phyloP scores from a whole-genome alignment of 2,329 filamentous ascomycete genomes.

The Aspergillus pseudoviridinutans region DNA sequence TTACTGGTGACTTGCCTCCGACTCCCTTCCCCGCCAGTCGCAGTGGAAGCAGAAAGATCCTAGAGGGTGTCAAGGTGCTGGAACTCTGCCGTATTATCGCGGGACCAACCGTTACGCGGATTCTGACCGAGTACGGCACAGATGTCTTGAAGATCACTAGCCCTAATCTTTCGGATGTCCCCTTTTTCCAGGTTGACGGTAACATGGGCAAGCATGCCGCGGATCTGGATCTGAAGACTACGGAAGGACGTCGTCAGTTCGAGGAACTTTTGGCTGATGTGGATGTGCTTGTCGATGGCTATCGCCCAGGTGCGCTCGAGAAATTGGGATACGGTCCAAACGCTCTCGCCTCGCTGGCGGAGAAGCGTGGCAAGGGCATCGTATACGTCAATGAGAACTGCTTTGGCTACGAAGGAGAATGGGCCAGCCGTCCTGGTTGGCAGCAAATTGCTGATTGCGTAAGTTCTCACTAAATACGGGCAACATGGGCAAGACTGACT shows the following conservation, averaged over 20 bases:
- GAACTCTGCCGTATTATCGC: conserved; percentile 73
- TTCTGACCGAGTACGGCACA: conserved; percentile 67
- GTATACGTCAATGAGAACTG: conserved; percentile 69
- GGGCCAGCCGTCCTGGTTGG: conserved; percentile 63
- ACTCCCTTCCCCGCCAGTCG: conserved; percentile 27
- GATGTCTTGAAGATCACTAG: conserved; percentile 69
- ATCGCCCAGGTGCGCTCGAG: conserved; percentile 62
- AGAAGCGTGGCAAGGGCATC: conserved; percentile 56
- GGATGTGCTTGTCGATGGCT: conserved; percentile 66
- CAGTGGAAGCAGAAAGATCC: conserved; percentile 28
- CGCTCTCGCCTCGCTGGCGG: conserved; percentile 51
- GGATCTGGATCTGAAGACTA: conserved; percentile 59
- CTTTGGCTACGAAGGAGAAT: conserved; percentile 62
- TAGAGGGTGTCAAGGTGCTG: conserved; percentile 64
- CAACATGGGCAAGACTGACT: not conserved
- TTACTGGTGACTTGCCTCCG: conserved; percentile 25
- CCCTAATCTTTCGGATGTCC: conserved; percentile 64
- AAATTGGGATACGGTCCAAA: conserved; percentile 60
- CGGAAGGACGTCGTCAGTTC: conserved; percentile 52
- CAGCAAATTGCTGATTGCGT: conserved; percentile 67
- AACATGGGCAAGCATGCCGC: conserved; percentile 68
- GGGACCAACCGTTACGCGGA: conserved; percentile 65
- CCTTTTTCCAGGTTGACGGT: conserved; percentile 68
- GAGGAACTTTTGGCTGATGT: conserved; percentile 58
- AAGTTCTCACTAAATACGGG: conserved; percentile 24